A percentile compares a stretch with the other conserved stretches of the same genome.
Evolutionary conservation across 2,329 filamentous ascomycete species (phyloP).

Genomic region (Samsoniella hepiali): DNA sequence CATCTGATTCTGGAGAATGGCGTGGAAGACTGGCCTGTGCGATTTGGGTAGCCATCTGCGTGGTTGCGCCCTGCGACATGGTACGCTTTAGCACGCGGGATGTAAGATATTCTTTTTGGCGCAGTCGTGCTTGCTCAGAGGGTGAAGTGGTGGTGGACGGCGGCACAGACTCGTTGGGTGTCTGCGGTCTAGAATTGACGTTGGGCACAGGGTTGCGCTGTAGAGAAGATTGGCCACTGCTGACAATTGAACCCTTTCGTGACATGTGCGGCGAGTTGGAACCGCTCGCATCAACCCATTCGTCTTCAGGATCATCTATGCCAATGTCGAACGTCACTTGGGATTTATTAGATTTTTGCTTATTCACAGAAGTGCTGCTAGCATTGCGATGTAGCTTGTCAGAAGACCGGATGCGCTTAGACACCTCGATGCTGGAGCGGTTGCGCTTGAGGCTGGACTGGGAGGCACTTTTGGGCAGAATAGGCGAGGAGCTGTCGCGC

Average conservation of each 20-base stretch:
- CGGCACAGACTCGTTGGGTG: conserved; percentile 28
- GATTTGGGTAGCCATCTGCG: conserved; percentile 61
- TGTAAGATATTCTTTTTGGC: conserved; percentile 64
- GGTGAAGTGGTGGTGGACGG: conserved; percentile 24
- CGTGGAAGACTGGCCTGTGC: conserved; percentile 39
- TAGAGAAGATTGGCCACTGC: conserved; percentile 47
- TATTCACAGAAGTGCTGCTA: conserved; percentile 48
- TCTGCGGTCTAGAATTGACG: conserved; percentile 35
- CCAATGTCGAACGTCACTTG: conserved; percentile 65
- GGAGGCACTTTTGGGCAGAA: conserved; percentile 53
- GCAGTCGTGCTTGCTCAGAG: conserved; percentile 40
- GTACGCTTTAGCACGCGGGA: conserved; percentile 64
- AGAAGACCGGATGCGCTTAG: conserved; percentile 49
- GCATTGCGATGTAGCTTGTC: conserved; percentile 52
- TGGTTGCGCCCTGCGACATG: conserved; percentile 58
- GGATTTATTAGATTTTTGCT: conserved; percentile 39
- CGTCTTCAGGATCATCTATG: conserved; percentile 49
- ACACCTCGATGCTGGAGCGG: conserved; percentile 55
- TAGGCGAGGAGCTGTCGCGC: conserved; percentile 41
- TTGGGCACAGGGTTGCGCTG: conserved; percentile 27
- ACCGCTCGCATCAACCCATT: conserved; percentile 65
- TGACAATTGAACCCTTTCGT: conserved; percentile 46
- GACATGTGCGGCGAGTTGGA: conserved; percentile 57
- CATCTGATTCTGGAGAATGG: conserved; percentile 32
- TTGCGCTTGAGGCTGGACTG: conserved; percentile 58